A percentile compares a stretch with the other conserved stretches of the same genome.
These are phyloP conservation scores for Neopestalotiopsis rosae DNA, from an alignment of 2,329 filamentous ascomycete species.

Conservation along the genomic window DNA sequence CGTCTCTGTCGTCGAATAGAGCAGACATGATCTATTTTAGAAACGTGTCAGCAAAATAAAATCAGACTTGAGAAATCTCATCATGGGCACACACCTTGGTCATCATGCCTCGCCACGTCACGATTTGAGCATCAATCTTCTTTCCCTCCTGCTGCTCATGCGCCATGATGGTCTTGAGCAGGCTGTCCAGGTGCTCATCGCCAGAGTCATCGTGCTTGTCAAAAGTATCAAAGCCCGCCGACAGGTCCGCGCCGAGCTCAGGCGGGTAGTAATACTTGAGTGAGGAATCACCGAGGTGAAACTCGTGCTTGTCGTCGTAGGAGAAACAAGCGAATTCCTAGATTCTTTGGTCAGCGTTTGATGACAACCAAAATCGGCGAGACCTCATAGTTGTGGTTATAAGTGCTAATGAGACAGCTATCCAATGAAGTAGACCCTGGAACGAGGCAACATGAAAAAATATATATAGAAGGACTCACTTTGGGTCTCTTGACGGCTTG, in stretches of 20 bases:
- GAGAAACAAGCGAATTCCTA: constrained; percentile 94
- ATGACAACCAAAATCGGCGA: too few species aligned
- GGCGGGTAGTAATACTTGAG: constrained; percentile 89
- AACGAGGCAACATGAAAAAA: not conserved
- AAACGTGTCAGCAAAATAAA: constrained; percentile 16
- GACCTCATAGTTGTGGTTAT: not conserved
- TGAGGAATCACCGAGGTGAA: constrained; percentile 77
- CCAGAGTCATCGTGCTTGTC: constrained; percentile 78
- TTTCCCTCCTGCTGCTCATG: constrained; percentile 73
- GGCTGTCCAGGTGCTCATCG: constrained; percentile 87
- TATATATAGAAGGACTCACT: constrained; percentile 49
- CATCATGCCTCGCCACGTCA: constrained; percentile 99
- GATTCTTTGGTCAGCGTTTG: not conserved
- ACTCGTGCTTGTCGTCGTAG: constrained; percentile 83
- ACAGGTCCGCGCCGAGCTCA: constrained; percentile 73
- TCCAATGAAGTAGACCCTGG: not conserved
- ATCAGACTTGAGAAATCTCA: not conserved
- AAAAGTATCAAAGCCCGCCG: constrained; percentile 81
- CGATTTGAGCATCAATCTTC: constrained; percentile 75
- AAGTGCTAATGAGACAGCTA: not conserved
- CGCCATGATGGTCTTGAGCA: constrained; percentile 76
- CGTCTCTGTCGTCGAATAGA: constrained; percentile 82
- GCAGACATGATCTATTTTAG: constrained; percentile 76
- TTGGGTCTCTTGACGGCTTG: constrained; percentile 77
- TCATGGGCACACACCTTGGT: constrained; percentile 73